These are phyloP conservation scores for Entomortierella beljakovae DNA, from an alignment of 192 early-diverging fungal genomes.

Conservation along the genomic window DNA sequence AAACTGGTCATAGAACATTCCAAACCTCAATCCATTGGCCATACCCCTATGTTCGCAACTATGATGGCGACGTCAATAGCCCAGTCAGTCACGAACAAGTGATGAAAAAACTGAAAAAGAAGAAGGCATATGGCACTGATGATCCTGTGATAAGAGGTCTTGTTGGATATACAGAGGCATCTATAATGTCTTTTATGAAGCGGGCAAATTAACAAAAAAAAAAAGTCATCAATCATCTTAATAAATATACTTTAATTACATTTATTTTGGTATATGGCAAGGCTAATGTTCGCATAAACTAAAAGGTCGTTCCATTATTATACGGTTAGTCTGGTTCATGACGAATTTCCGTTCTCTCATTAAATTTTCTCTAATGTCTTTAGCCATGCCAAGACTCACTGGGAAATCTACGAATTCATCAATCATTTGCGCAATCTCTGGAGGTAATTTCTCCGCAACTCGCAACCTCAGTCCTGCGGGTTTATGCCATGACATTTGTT, in stretches of 20 bases:
- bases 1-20: slow-evolving; percentile 8
- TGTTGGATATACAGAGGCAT: no score
- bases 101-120: slow-evolving; percentile 9
- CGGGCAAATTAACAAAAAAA: no score
- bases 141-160: slow-evolving; percentile 21
- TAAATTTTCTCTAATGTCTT: slow-evolving; percentile 1
- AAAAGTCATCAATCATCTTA: no score
- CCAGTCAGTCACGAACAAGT: background rate
- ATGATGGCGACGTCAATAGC: slow-evolving; percentile 1
- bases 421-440: slow-evolving; percentile 10
- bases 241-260: no score
- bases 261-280: no score
- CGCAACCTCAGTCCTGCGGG: background rate
- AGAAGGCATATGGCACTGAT: slow-evolving; percentile 9
- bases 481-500: slow-evolving; percentile 60
- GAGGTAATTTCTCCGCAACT: background rate
- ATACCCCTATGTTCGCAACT: slow-evolving; percentile 11
- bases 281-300: slow-evolving; percentile 23
- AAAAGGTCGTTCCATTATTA: slow-evolving; percentile 15
- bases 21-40: slow-evolving; percentile 27
- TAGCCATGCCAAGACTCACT: slow-evolving; percentile 9
- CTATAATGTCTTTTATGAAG: no score
- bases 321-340: background rate
- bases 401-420: slow-evolving; percentile 18
- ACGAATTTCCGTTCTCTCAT: slow-evolving; percentile 20